A percentile compares a stretch with the other conserved stretches of the same genome.
Evolutionary conservation across 352 stramenopile species (phyloP).

Genomic region (Pythium biforme): DNA sequence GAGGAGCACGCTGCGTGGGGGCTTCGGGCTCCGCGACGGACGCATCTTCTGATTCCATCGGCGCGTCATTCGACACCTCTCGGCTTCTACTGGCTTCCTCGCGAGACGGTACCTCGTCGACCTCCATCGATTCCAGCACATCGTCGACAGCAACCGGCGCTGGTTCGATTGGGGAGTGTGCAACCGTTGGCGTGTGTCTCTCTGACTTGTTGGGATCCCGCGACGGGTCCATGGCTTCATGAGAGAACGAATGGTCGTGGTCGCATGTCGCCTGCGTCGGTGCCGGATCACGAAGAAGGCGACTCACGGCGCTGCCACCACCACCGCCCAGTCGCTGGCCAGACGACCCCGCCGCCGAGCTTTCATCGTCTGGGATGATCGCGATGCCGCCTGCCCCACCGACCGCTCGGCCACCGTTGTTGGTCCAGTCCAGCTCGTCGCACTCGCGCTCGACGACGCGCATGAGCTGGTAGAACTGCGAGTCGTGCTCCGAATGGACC

Average conservation of each 20-base stretch:
- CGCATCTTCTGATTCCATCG: background rate
- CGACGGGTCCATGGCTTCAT: background rate
- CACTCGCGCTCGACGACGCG: conserved; percentile 72
- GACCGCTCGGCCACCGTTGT: conserved; percentile 35
- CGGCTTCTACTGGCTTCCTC: background rate
- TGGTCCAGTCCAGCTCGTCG: conserved; percentile 69
- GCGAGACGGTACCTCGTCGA: background rate
- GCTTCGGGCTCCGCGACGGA: background rate
- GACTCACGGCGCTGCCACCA: conserved; percentile 28
- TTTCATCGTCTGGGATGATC: conserved; percentile 27
- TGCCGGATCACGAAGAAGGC: conserved; percentile 23
- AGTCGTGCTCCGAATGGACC: conserved; percentile 77
- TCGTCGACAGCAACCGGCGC: background rate
- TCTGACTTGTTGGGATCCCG: background rate
- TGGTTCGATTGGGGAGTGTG: background rate
- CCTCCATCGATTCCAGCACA: conserved; percentile 7
- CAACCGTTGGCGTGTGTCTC: background rate
- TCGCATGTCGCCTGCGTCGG: background rate
- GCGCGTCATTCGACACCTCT: background rate
- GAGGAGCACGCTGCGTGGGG: background rate
- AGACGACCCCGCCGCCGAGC: conserved; percentile 1
- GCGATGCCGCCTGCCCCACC: conserved; percentile 27
- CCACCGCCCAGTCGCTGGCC: conserved; percentile 42
- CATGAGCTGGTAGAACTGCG: conserved; percentile 85
- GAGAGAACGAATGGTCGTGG: background rate